Base-by-base conservation (phyloP, 2,329 filamentous ascomycete genomes). In the Trichoderma cornu-damae region DNA sequence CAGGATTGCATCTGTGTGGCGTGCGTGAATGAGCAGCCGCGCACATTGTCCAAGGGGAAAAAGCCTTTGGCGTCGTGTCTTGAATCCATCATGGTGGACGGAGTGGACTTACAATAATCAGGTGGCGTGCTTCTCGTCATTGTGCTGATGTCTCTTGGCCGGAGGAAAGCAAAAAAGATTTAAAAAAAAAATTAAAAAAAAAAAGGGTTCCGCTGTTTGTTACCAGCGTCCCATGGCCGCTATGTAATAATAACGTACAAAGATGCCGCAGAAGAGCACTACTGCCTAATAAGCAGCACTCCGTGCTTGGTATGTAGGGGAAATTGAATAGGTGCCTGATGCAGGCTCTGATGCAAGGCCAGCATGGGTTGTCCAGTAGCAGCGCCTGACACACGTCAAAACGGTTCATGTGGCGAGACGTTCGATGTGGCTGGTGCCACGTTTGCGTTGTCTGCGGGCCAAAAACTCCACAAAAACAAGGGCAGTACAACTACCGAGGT, bases 1-100 rank as follows among this genome's bases (percentile, higher is more conserved):
- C 49, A 96, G 85, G 62, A 88, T 81, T 50, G 81, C 84, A 75
- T 93, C 89, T 92, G 57, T 26, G 6, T 35, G 24, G 38, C 3
- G 43, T 9, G 12, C 14, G 35, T 37, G 11, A 5, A 9, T 59
- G 16, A 59, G 51, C n/a, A 42, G 4, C 3, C 18, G 20, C 37
- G 42, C 34, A 5, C 11, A 6, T n/a, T 12, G 22, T 34, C n/a
- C 3, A 11, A 42, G 32, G 37, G 28, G 22, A 37, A 12, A 11
- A 7, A 18, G 28, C 24, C 30, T 16, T 30, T 30, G 20, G 4
- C 20, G 44, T 30, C 51, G 37, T 18, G 40, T 37, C 40, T 37
- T 14, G 12, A 7, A 46, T 46, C 30, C n/a, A 46, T 37, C 16
- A 43, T 22, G 37, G 42, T 30, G 14, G 24, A 35, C 42, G n/a